Conservation (phyloP, 495 filamentous ascomycete species). For the Emericellopsis terricola region DNA sequence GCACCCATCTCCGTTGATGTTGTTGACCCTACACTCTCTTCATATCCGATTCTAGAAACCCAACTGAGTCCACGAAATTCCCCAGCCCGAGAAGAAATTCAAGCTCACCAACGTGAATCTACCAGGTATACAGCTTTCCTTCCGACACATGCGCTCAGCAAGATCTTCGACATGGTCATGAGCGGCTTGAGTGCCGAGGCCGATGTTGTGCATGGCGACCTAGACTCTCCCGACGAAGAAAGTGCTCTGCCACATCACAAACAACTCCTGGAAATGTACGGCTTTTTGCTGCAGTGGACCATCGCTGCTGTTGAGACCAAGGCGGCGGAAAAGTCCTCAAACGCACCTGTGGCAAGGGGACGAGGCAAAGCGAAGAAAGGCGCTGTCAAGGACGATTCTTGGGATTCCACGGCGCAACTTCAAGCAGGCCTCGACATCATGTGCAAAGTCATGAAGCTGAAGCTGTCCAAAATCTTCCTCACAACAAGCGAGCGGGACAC, state of each 20-base stretch:
- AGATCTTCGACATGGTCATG: conserved; percentile 81
- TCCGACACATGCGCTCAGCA: conserved; percentile 67
- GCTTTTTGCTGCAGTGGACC: conserved; percentile 87
- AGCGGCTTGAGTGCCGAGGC: conserved; percentile 89
- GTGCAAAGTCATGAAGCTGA: conserved; percentile 90
- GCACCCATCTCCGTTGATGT: no score
- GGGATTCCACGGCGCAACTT: conserved; percentile 79
- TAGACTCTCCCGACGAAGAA: conserved; percentile 73
- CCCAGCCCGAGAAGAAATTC: no score
- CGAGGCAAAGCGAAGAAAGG: conserved; percentile 58
- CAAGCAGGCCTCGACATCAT: conserved; percentile 79
- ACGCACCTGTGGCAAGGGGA: conserved; percentile 49
- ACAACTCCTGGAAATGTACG: conserved; percentile 81
- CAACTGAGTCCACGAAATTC: no score
- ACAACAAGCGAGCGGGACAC: conserved; percentile 96
- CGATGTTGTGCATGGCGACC: conserved; percentile 66
- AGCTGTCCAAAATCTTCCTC: conserved; percentile 77
- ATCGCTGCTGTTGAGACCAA: conserved; percentile 85
- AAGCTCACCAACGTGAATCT: conserved; percentile 1
- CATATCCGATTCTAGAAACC: no score
- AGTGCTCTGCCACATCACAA: conserved; percentile 75
- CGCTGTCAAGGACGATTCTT: conserved; percentile 41
- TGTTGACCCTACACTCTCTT: no score
- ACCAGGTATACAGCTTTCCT: conserved; percentile 68
- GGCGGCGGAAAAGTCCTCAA: conserved; percentile 70